Conservation (phyloP, 495 filamentous ascomycete genomes). For the Saxophila tyrrhenica region DNA sequence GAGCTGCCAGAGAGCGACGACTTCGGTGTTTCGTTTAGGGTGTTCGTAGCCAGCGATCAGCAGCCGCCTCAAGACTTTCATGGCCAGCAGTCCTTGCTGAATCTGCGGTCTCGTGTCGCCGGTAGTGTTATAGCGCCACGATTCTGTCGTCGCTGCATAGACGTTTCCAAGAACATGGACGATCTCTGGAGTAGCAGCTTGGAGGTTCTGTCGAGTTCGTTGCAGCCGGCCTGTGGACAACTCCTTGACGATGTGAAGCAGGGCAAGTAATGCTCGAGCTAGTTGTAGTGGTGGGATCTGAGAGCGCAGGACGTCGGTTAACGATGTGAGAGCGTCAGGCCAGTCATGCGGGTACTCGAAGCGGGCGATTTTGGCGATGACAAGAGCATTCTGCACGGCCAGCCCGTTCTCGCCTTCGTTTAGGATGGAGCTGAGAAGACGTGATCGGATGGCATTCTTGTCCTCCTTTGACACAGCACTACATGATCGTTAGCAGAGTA, state of each 20-base stretch:
- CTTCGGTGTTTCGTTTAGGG: constrained; percentile 63
- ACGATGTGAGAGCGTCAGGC: constrained; percentile 40
- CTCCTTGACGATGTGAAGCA: constrained; percentile 83
- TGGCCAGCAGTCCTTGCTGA: constrained; percentile 61
- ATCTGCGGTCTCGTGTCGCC: constrained; percentile 42
- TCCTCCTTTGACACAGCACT: constrained; percentile 63
- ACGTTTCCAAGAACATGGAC: constrained; percentile 64
- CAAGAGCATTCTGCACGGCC: constrained; percentile 75
- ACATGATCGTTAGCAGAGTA: not conserved
- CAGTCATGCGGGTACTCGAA: constrained; percentile 84
- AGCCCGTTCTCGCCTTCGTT: constrained; percentile 61
- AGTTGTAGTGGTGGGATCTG: constrained; percentile 45
- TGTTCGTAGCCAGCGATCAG: constrained; percentile 71
- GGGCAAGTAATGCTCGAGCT: constrained; percentile 58
- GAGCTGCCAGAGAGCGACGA: constrained; percentile 64
- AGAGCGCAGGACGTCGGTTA: constrained; percentile 51
- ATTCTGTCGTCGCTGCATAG: constrained; percentile 61
- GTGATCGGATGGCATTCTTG: constrained; percentile 60
- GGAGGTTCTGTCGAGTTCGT: constrained; percentile 57
- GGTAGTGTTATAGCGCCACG: constrained; percentile 49
- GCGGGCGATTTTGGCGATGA: constrained; percentile 74
- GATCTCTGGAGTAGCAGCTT: constrained; percentile 66
- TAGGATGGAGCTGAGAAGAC: constrained; percentile 59
- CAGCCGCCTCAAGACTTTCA: constrained; percentile 72
- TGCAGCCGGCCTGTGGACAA: constrained; percentile 65